A percentile compares a stretch with the other conserved stretches of the same genome.
Conservation (phyloP, 2,329 filamentous ascomycete species). For the Nannizziopsis barbatae region DNA sequence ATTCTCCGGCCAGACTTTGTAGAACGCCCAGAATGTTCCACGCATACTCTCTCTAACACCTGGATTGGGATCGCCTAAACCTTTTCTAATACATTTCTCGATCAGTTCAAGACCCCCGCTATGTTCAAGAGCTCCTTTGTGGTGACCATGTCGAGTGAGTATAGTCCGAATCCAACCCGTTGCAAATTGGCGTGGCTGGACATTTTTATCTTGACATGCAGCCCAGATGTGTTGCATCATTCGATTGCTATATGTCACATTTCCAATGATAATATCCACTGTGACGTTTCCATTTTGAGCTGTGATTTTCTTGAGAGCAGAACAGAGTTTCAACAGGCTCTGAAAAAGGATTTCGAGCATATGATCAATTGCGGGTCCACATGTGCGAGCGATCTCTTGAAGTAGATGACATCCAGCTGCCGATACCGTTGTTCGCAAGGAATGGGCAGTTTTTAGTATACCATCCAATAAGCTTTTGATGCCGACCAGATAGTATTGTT, state of each 20-base stretch:
- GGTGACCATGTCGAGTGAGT: constrained; percentile 59
- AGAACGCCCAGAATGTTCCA: constrained; percentile 75
- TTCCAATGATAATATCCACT: constrained; percentile 68
- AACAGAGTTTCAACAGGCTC: constrained; percentile 77
- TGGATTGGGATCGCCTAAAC: constrained; percentile 79
- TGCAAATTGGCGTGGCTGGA: constrained; percentile 68
- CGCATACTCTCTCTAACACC: constrained; percentile 79
- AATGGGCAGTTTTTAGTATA: constrained; percentile 73
- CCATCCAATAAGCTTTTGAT: constrained; percentile 71
- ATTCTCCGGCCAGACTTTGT: constrained; percentile 61
- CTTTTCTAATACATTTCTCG: constrained; percentile 80
- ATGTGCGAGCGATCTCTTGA: constrained; percentile 68
- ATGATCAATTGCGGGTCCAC: constrained; percentile 68
- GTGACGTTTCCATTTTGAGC: constrained; percentile 72
- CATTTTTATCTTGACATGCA: constrained; percentile 86
- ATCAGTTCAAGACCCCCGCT: constrained; percentile 69
- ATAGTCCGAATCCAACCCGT: constrained; percentile 76
- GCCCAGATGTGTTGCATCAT: constrained; percentile 75
- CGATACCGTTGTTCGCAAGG: constrained; percentile 77
- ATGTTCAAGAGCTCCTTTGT: constrained; percentile 76
- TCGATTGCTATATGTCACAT: constrained; percentile 66
- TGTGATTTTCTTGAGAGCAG: constrained; percentile 82
- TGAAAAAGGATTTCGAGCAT: constrained; percentile 88
- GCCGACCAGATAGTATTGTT: constrained; percentile 55
- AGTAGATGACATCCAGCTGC: constrained; percentile 74